These are phyloP conservation scores for Vaccinium vitisidaea DNA, from an alignment of 148 eudicot species.

Conservation along the genomic window DNA sequence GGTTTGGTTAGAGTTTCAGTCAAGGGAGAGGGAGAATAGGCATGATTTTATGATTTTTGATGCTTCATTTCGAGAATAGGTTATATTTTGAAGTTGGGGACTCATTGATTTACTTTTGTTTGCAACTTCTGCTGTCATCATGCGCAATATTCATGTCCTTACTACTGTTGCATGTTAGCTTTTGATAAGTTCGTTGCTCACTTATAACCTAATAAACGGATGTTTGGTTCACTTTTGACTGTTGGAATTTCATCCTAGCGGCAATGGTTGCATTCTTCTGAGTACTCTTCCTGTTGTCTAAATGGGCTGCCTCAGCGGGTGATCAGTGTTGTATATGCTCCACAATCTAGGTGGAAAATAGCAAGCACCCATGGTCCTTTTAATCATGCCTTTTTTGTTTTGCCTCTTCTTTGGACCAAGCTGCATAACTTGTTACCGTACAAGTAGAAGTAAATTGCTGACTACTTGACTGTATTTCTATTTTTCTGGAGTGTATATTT, in stretches of 20 bases:
- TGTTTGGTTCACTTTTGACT: background rate
- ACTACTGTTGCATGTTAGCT: background rate
- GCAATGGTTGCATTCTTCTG: background rate
- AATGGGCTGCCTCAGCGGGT: slow-evolving; percentile 3
- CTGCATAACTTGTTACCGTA: background rate
- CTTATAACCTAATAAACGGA: background rate
- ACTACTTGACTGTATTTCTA: no score
- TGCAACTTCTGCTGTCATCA: background rate
- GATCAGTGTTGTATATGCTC: background rate
- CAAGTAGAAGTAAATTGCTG: background rate
- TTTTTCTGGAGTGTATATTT: no score
- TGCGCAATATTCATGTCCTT: background rate
- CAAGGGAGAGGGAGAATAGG: background rate
- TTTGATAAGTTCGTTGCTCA: background rate
- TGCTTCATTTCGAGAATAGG: background rate
- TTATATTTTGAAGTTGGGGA: background rate
- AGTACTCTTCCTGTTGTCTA: background rate
- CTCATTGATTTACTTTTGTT: background rate
- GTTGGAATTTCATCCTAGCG: background rate
- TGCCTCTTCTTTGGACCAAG: background rate
- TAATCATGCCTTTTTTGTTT: background rate
- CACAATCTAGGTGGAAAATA: background rate
- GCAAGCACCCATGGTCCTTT: background rate
- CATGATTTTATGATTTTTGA: background rate
- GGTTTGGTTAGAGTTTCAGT: background rate